A percentile compares a stretch with the other conserved stretches of the same genome.
These are phyloP conservation scores for Pestalotiopsis sp. DNA, from an alignment of 2,329 filamentous ascomycete genomes.

Conservation along the genomic window DNA sequence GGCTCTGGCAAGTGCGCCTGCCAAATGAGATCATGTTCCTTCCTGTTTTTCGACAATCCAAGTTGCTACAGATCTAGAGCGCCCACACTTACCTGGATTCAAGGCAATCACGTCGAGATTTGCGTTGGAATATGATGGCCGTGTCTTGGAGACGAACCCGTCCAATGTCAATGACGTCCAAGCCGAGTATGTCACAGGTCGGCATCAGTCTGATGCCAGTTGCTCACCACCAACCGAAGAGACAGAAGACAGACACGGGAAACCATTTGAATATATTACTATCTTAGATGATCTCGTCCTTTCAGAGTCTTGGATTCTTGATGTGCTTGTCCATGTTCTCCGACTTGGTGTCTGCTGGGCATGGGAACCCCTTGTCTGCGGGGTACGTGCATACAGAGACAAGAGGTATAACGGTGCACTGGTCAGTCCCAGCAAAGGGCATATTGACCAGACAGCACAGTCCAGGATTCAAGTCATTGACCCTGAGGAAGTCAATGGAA, in stretches of 20 bases:
- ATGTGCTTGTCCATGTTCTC: neutral
- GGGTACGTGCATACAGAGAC: too few species aligned
- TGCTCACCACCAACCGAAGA: neutral
- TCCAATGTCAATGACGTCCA: neutral
- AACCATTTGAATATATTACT: neutral
- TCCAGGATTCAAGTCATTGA: too few species aligned
- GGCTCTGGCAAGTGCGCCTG: neutral
- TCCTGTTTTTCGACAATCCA: neutral
- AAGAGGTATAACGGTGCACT: too few species aligned
- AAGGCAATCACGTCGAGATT: neutral
- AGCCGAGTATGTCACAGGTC: neutral
- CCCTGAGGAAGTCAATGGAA: too few species aligned
- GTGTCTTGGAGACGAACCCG: neutral
- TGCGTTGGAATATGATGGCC: neutral
- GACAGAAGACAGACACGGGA: neutral
- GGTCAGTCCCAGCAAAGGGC: too few species aligned
- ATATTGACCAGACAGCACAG: too few species aligned
- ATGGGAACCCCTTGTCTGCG: too few species aligned
- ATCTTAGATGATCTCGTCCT: neutral
- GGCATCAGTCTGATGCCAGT: neutral
- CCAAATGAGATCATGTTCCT: neutral
- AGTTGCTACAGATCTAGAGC: neutral
- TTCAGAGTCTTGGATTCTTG: neutral
- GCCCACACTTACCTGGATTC: neutral
- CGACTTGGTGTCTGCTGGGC: neutral